Base-by-base conservation (phyloP, 306 rosid species). In the Fragaria iinumae region DNA sequence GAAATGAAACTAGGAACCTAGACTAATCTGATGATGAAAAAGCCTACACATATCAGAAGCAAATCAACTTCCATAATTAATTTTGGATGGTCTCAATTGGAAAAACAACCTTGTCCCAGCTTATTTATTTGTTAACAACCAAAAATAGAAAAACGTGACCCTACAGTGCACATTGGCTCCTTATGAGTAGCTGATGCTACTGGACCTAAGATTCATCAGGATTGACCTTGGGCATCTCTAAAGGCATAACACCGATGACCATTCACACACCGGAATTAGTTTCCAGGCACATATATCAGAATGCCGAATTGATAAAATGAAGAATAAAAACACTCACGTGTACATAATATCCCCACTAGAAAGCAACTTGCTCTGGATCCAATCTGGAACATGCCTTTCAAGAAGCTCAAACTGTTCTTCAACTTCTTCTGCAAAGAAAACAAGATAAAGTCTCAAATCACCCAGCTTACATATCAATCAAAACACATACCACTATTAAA, bases 331-430 rank as follows among this genome's bases (percentile, higher is more conserved):
- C 34, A 86, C 85, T 29, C 67, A 89, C 95, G 76, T 62, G 84
- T 84, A 88, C 81, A 86, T 83, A 27, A 74, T 73, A 77, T 85
- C 88, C 76, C 91, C 91, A 52, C 81, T 57, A 41, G 87, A 45
- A 77, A 75, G 71, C 69, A 66, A 66, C 84, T 83, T 87, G 80
- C 67, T 88, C 83, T 66, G 76, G 64, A 91, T 82, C 95, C 93
- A 89, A 62, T 82, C 82, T n/a, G 95, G 93, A 68, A 82, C 88
- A 65, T 73, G 52, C 84, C 81, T 83, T 74, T 84, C 91, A 43
- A 91, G 78, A 72, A 79, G 81, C 79, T 78, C 81, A 32, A 91
- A 27, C 34, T 75, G 84, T 72, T 90, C 87, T 79, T 91, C 90
- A 83, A 82, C 95, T 81, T 88, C 93, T 60, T 89, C 93, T 88